Conservation (phyloP, 2,329 filamentous ascomycete species). For the Rhynchosporium agropyri region DNA sequence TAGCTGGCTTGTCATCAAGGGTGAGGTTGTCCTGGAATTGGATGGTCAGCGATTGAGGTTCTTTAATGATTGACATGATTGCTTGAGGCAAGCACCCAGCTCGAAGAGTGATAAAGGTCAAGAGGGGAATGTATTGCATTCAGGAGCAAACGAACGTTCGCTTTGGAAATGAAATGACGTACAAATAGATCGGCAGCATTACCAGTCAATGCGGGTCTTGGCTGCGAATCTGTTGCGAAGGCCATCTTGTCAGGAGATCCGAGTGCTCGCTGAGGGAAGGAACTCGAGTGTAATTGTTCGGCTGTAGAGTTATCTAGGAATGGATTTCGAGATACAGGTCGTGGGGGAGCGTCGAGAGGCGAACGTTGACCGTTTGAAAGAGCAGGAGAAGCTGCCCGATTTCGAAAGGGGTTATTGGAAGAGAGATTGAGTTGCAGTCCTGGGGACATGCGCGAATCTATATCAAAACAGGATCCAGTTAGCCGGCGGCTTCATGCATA, state of each 20-base stretch:
- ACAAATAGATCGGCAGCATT: slow-evolving; percentile 76
- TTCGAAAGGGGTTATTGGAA: slow-evolving; percentile 81
- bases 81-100: not conserved
- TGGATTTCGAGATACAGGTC: slow-evolving; percentile 73
- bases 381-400: slow-evolving; percentile 66
- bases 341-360: slow-evolving; percentile 58
- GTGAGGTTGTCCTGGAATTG: slow-evolving; percentile 64
- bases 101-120: not conserved
- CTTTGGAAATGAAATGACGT: slow-evolving; percentile 50
- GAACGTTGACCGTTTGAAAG: slow-evolving; percentile 51
- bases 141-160: slow-evolving; percentile 38
- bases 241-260: slow-evolving; percentile 54
- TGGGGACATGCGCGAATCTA: slow-evolving; percentile 48
- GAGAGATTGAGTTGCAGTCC: slow-evolving; percentile 65
- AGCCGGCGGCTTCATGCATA: slow-evolving; percentile 39
- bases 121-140: not conserved
- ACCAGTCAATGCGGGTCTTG: slow-evolving; percentile 47
- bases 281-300: slow-evolving; percentile 21
- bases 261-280: slow-evolving; percentile 18
- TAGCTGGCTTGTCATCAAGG: slow-evolving; percentile 60
- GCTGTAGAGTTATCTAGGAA: slow-evolving; percentile 63
- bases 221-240: slow-evolving; percentile 46
- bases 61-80: slow-evolving; percentile 16
- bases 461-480: slow-evolving; percentile 37
- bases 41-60: slow-evolving; percentile 41